A percentile compares a stretch with the other conserved stretches of the same genome.
These are phyloP conservation scores for Penicillium nordicum DNA, from an alignment of 2,329 filamentous ascomycete genomes.

Conservation along the genomic window DNA sequence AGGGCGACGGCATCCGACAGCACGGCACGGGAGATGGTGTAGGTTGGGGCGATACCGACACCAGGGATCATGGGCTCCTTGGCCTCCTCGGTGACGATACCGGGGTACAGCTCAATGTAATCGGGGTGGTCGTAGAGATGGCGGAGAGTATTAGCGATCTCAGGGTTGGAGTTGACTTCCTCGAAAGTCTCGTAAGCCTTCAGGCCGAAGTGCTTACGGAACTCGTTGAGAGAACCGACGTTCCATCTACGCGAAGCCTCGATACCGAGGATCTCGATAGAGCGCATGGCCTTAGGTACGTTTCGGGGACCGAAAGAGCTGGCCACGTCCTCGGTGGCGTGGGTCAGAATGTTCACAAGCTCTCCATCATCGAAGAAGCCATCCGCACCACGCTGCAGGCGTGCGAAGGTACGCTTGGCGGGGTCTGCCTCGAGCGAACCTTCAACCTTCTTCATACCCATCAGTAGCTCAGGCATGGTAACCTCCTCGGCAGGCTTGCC, in stretches of 20 bases:
- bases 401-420: slow-evolving; percentile 63
- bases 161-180: slow-evolving; percentile 76
- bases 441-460: slow-evolving; percentile 62
- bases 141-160: slow-evolving; percentile 62
- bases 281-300: slow-evolving; percentile 69
- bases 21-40: slow-evolving; percentile 73
- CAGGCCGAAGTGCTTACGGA: slow-evolving; percentile 75
- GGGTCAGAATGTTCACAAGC: slow-evolving; percentile 65
- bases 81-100: slow-evolving; percentile 70
- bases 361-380: slow-evolving; percentile 74
- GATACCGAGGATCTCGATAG: slow-evolving; percentile 77
- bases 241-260: slow-evolving; percentile 75
- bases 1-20: slow-evolving; percentile 75
- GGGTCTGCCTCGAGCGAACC: slow-evolving; percentile 62
- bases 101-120: slow-evolving; percentile 76
- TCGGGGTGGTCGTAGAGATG: slow-evolving; percentile 69
- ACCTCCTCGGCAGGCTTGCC: slow-evolving; percentile 58
- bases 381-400: slow-evolving; percentile 61
- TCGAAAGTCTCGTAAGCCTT: slow-evolving; percentile 74
- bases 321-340: slow-evolving; percentile 67
- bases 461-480: slow-evolving; percentile 58
- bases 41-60: slow-evolving; percentile 70
- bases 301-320: slow-evolving; percentile 68
- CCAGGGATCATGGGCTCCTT: slow-evolving; percentile 72
- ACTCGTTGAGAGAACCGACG: slow-evolving; percentile 75